Conservation (phyloP, 768 basidiomycete genomes). For the Daedaleopsis sinensis region DNA sequence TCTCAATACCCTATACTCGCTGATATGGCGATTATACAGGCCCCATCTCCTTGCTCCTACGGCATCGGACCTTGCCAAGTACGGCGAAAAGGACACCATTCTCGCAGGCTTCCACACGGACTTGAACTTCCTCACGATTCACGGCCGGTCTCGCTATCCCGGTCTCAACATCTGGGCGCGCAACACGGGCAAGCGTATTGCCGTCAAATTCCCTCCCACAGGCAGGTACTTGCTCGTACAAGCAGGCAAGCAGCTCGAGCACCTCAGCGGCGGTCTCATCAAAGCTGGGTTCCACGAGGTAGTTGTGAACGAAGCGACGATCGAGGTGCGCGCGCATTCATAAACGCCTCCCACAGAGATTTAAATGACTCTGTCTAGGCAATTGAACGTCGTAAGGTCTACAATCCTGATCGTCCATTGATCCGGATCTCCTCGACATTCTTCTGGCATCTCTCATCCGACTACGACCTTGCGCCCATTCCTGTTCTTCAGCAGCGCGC, state of each 20-base stretch:
- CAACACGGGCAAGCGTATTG: constrained; percentile 88
- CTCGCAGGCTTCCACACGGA: constrained; percentile 95
- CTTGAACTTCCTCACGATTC: constrained; percentile 92
- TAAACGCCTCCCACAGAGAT: not conserved
- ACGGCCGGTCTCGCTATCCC: constrained; percentile 84
- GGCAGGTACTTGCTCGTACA: constrained; percentile 87
- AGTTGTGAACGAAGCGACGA: constrained; percentile 80
- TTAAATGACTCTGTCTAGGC: constrained; percentile 41
- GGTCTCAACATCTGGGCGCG: constrained; percentile 95
- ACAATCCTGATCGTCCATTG: constrained; percentile 75
- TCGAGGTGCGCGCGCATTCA: constrained; percentile 51
- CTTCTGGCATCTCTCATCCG: constrained; percentile 93
- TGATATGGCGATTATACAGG: constrained; percentile 35
- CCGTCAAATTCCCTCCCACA: constrained; percentile 83
- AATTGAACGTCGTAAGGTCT: constrained; percentile 59
- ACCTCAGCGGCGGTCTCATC: constrained; percentile 80
- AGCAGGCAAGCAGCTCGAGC: constrained; percentile 94
- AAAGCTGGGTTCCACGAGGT: constrained; percentile 96
- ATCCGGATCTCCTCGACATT: constrained; percentile 97
- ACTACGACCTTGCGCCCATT: constrained; percentile 74
- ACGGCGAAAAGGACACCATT: constrained; percentile 78
- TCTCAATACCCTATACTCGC: not conserved
- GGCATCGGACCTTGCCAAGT: constrained; percentile 85
- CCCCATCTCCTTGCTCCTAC: constrained; percentile 93
- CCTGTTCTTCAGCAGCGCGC: constrained; percentile 54